Conservation (phyloP, 75 land plant species). For the Cupressus sempervirens region DNA sequence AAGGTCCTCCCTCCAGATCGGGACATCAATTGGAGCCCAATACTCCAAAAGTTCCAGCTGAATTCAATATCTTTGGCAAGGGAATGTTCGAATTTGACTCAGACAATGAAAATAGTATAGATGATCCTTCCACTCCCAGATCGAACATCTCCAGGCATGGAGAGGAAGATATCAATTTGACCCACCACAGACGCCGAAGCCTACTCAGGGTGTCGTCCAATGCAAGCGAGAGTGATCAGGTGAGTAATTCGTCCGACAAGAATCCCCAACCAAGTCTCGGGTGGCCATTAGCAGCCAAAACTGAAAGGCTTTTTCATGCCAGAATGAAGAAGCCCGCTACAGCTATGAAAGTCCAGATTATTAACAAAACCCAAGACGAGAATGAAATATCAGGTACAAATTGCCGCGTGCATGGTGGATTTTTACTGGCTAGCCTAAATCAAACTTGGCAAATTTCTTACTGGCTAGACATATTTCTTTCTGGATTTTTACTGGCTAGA, state of each 20-base stretch:
- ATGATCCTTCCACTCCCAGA: neutral
- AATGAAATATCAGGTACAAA: neutral
- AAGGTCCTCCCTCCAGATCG: neutral
- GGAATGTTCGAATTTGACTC: neutral
- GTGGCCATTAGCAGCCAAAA: constrained; percentile 6
- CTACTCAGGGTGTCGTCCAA: neutral
- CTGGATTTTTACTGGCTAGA: neutral
- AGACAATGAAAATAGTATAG: neutral
- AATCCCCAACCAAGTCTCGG: neutral
- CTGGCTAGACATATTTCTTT: too few species aligned
- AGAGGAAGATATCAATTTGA: neutral
- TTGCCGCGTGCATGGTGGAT: neutral
- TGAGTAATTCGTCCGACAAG: too few species aligned
- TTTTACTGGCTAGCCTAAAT: neutral
- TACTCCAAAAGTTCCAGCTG: neutral
- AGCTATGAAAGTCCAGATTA: neutral
- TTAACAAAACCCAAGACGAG: neutral
- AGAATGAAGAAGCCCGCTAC: neutral
- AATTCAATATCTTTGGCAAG: neutral
- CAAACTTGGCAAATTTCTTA: too few species aligned
- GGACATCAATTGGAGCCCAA: neutral
- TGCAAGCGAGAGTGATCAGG: neutral
- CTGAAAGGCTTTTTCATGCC: neutral
- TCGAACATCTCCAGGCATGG: neutral
- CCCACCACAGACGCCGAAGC: neutral